Evolutionary conservation across 1,139 yeast species (phyloP), one percentile per base, ranked within the genome.

Genomic region (Geotrichum aggregatum): DNA sequence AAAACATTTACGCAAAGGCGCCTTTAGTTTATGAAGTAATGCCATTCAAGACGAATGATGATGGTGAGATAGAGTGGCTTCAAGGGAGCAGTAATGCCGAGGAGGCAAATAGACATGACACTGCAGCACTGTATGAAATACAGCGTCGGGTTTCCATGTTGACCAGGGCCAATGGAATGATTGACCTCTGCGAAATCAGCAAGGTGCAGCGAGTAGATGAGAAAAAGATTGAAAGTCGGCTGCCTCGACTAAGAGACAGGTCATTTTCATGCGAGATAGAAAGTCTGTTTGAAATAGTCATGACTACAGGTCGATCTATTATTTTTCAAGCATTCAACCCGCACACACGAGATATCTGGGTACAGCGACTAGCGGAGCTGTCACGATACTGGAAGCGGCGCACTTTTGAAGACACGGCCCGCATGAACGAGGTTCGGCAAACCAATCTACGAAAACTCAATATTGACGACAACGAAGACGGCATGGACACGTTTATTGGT

Each of bases 21-120:
- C 77, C 78, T 0, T 61, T 60, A 1, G 61, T 76, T 1, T 79
- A 73, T 58, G 72, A 73, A 36, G 74, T 79, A 49, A 72, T 76
- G 30, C 84, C 87, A 0, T 86, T 68, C 61, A 74, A 74, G 3
- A 54, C 76, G 4, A 79, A 57, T 16, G 54, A 49, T 4, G 54
- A 68, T 11, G 76, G 74, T 2, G 84, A 84, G 57, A 73, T 88
- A 4, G 62, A 64, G 1, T 87, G 96, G 96, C 65, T 88, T 3
- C 68, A 68, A 3, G 68, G 71, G 1, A 33, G 34, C 11, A 66
- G 65, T 1, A 56, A 67, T 1, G 59, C 59, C 1, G 61, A 70
- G 0, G 77, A 77, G 2, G 81, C 83, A 58, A 68, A 70, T 1
- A 59, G 64, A n/a, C 63, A 71, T 21, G 96, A 89, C 62, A 60